phyloP scores from a whole-genome alignment of 1,139 yeast genomes.

The Suhomyces wounanorum region DNA sequence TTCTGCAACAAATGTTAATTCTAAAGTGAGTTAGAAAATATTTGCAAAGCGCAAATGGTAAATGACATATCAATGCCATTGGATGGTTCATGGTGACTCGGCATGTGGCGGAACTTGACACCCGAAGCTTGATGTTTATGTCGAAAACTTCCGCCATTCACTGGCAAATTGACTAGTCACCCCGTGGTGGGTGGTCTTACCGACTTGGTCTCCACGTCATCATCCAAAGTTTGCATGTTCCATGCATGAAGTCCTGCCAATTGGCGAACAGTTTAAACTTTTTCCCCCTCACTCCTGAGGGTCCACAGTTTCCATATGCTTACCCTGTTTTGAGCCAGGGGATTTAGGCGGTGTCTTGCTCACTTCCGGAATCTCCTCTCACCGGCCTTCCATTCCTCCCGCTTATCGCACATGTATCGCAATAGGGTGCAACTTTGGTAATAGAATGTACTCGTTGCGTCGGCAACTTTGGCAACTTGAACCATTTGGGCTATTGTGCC shows the following conservation, averaged over 20 bases:
- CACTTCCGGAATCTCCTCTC: conserved; percentile 3
- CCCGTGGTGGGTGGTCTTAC: too few relatives aligned
- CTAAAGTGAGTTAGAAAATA: not conserved
- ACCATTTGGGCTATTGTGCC: not conserved
- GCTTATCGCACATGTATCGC: not conserved
- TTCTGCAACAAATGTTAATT: not conserved
- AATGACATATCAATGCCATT: not conserved
- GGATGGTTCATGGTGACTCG: not conserved
- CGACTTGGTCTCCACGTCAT: not conserved
- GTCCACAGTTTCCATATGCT: not conserved
- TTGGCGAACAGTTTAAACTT: not conserved
- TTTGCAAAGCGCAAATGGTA: not conserved
- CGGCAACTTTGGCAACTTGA: not conserved
- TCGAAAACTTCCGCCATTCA: not conserved
- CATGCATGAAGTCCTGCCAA: not conserved
- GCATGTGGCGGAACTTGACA: not conserved
- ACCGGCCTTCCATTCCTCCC: not conserved
- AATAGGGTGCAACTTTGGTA: not conserved
- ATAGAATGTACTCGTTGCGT: not conserved
- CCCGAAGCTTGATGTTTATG: too few relatives aligned
- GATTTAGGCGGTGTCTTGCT: not conserved
- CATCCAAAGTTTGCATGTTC: not conserved
- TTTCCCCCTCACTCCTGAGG: not conserved
- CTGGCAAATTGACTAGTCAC: not conserved
- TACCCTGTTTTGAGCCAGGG: conserved; percentile 1